Evolutionary conservation across 108 stramenopile species (phyloP), one percentile per base, ranked within the genome.

Genomic region (Nannochloropsis granulata): DNA sequence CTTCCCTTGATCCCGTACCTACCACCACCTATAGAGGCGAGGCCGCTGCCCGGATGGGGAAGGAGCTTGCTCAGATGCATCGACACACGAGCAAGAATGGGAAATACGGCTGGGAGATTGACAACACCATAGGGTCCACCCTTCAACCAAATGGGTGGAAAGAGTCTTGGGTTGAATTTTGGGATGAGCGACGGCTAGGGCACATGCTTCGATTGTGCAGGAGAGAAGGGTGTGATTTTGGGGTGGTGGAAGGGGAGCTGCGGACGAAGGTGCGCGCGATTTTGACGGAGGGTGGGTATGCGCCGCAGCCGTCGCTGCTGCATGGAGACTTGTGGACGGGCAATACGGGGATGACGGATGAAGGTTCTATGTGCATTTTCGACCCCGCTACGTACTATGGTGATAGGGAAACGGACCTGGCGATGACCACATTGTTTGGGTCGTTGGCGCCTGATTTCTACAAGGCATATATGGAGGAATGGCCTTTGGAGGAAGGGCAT

Each of bases 321-420:
- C 94, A 94, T 78, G 94, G 94, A 13, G 94, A 94, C 86, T 83
- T 94, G 19, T 94, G 94, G 94, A 92, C 92, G 24, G 94, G 94
- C 25, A 94, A 94, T 85, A 91, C 91, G 71, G 93, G 93, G 0
- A 92, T 89, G 82, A 85, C 86, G 80, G 88, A 43, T 44, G 44
- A 82, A 25, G 86, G 92, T 10, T 78, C 90, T 0, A 93, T 93
- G 21, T 92, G 91, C 24, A 93, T 94, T 34, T 94, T 93, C 88
- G 94, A 94, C 88, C 94, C 94, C 13, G 94, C 94, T 12, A 90
- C 92, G 12, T 94, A 94, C 82, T 94, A 93, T 78, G 94, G 94
- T 13, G 93, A 94, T 85, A 88, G 93, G 23, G 94, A 94, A 80
- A 92, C 91, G n/a, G 94, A 94, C 85, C 84, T 93, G 8, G 91